Percentiles rank a stretch among this genome's conserved stretches.
Conservation (phyloP, 2,329 filamentous ascomycete genomes). For the Trichoderma atrobrunneum region DNA sequence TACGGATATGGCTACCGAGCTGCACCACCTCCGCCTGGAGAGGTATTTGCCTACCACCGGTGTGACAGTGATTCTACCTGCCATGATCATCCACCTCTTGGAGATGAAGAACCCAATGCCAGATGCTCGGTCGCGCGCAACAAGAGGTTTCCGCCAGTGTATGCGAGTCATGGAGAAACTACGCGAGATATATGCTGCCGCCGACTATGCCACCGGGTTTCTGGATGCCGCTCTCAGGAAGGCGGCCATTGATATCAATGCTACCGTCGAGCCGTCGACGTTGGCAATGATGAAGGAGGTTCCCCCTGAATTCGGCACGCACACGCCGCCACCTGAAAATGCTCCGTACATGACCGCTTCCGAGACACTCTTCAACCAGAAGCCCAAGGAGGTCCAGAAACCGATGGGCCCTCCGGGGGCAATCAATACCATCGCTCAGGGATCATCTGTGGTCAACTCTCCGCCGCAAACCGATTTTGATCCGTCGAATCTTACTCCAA, state of each 20-base stretch:
- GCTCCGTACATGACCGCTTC: conserved; percentile 43
- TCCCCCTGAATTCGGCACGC: conserved; percentile 38
- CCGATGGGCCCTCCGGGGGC: conserved; percentile 40
- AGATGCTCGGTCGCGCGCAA: conserved; percentile 67
- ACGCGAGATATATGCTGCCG: conserved; percentile 84
- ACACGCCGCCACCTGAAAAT: conserved; percentile 55
- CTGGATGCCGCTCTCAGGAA: conserved; percentile 89
- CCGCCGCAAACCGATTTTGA: conserved; percentile 47
- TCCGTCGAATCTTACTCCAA: conserved; percentile 43
- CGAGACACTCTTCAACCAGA: conserved; percentile 39
- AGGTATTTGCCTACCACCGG: conserved; percentile 82
- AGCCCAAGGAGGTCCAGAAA: conserved; percentile 31
- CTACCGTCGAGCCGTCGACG: conserved; percentile 34
- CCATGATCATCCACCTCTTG: conserved; percentile 89
- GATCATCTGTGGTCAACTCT: conserved; percentile 36
- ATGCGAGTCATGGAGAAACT: conserved; percentile 89
- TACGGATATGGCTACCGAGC: conserved; percentile 75
- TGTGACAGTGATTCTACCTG: conserved; percentile 85
- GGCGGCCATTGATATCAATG: conserved; percentile 69
- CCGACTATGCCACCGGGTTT: conserved; percentile 95
- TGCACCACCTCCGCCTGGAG: conserved; percentile 71
- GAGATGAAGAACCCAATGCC: conserved; percentile 84
- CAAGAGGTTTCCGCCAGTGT: conserved; percentile 82
- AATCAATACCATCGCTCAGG: conserved; percentile 37
- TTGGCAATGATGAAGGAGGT: conserved; percentile 37